phyloP scores from a whole-genome alignment of 2,329 filamentous ascomycete species.

The Fusarium annulatum region DNA sequence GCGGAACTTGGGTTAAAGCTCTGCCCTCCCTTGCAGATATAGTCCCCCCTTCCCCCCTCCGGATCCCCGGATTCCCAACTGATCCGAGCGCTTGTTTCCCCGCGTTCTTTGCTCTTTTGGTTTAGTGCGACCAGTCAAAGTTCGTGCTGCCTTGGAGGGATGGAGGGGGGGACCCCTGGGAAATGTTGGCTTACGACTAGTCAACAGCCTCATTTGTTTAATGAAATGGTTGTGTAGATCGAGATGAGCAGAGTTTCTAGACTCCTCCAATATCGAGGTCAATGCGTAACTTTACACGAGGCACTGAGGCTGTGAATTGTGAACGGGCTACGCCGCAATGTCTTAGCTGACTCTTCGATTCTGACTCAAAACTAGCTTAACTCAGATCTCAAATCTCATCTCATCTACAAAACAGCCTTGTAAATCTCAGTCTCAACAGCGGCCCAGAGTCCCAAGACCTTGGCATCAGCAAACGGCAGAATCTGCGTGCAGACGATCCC shows the following conservation, averaged over 20 bases:
- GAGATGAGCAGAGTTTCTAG: neutral
- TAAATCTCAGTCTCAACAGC: conserved; percentile 55
- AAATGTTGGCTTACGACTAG: neutral
- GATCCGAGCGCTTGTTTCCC: conserved; percentile 19
- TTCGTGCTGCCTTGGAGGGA: neutral
- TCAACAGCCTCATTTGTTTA: neutral
- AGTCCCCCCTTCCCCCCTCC: neutral
- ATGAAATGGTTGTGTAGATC: neutral
- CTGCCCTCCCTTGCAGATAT: neutral
- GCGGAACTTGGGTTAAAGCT: neutral
- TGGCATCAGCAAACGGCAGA: conserved; percentile 59
- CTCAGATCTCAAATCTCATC: neutral
- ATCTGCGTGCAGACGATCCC: conserved; percentile 64
- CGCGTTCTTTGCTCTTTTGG: conserved; percentile 16
- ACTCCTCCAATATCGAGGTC: neutral
- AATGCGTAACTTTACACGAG: neutral
- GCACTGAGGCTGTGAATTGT: neutral
- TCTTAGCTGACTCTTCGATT: neutral
- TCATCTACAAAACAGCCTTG: conserved; percentile 28
- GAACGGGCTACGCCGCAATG: neutral
- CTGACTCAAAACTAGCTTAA: neutral
- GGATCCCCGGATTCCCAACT: conserved; percentile 23
- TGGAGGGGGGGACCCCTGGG: neutral
- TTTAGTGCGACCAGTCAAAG: neutral
- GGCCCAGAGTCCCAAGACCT: conserved; percentile 55